Evolutionary conservation across 2,329 filamentous ascomycete genomes (phyloP).

Genomic region (Trichoderma sp.): DNA sequence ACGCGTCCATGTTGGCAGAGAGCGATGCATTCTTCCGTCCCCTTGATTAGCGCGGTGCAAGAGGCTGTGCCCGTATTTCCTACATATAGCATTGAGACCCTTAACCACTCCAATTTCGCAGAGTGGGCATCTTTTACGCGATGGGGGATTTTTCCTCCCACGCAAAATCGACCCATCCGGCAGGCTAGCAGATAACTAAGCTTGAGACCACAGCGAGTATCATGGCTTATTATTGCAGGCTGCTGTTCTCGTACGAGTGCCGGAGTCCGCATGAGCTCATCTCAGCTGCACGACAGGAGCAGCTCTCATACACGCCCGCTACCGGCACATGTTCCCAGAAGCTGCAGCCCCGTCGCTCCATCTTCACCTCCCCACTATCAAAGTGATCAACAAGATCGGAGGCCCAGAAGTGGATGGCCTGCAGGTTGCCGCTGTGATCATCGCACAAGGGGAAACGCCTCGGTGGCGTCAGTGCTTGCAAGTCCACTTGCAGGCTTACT

Average conservation of each 20-base stretch:
- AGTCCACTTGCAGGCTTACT: constrained; percentile 1
- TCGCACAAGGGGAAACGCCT: constrained; percentile 3
- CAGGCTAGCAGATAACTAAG: not conserved
- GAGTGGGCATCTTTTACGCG: not conserved
- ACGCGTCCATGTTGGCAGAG: not conserved
- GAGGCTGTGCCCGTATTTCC: not conserved
- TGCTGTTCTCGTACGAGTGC: not conserved
- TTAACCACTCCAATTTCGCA: constrained; percentile 10
- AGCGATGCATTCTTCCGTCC: not conserved
- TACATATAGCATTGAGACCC: not conserved
- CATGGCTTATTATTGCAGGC: not conserved
- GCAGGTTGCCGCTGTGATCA: constrained; percentile 7
- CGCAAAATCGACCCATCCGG: not conserved
- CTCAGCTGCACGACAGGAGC: not conserved
- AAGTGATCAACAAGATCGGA: constrained; percentile 16
- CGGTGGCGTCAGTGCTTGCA: not conserved
- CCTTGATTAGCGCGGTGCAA: not conserved
- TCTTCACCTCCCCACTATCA: constrained; percentile 11
- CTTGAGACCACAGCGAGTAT: not conserved
- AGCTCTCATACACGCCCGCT: not conserved
- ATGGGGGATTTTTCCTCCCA: not conserved
- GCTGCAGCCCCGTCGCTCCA: not conserved
- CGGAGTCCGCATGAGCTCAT: not conserved
- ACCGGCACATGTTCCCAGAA: not conserved
- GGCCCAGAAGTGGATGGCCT: constrained; percentile 13